Conservation (phyloP, 805 yeast species). For the Suhomyces sp. region DNA sequence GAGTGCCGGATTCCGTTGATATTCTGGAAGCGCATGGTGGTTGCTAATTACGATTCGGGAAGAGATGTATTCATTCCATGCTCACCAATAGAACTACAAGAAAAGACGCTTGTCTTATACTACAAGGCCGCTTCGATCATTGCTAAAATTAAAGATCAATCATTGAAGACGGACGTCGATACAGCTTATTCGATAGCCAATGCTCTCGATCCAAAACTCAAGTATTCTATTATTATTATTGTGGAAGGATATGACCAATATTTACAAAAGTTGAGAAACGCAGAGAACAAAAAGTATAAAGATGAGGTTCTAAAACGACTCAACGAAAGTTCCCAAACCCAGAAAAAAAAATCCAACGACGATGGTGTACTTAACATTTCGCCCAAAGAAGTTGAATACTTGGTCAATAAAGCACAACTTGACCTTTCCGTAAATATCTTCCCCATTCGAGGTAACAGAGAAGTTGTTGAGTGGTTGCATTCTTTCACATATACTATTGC, state of each 20-base stretch:
- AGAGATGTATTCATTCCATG: slow-evolving; percentile 59
- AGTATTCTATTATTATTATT: slow-evolving; percentile 40
- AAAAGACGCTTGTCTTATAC: slow-evolving; percentile 43
- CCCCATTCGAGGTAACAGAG: slow-evolving; percentile 46
- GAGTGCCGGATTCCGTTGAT: slow-evolving; percentile 42
- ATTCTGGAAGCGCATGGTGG: slow-evolving; percentile 50
- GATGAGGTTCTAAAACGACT: slow-evolving; percentile 8
- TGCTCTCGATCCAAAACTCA: slow-evolving; percentile 19
- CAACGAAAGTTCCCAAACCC: slow-evolving; percentile 5
- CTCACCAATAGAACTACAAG: slow-evolving; percentile 39
- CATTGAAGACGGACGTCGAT: slow-evolving; percentile 8
- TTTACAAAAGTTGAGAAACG: slow-evolving; percentile 41
- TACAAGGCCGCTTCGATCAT: slow-evolving; percentile 50
- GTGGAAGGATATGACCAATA: slow-evolving; percentile 51
- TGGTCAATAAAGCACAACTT: slow-evolving; percentile 47
- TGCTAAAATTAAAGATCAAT: slow-evolving; percentile 12
- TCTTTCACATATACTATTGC: slow-evolving; percentile 59
- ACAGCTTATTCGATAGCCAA: slow-evolving; percentile 13
- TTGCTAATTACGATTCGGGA: slow-evolving; percentile 47
- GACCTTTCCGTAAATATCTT: slow-evolving; percentile 49
- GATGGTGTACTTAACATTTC: slow-evolving; percentile 11
- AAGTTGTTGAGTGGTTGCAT: slow-evolving; percentile 51
- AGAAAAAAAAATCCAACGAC: slow-evolving; percentile 5
- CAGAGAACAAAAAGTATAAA: slow-evolving; percentile 48
- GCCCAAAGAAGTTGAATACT: slow-evolving; percentile 37